These are phyloP conservation scores for Candida neerlandica DNA, from an alignment of 1,139 yeast genomes.

Conservation along the genomic window DNA sequence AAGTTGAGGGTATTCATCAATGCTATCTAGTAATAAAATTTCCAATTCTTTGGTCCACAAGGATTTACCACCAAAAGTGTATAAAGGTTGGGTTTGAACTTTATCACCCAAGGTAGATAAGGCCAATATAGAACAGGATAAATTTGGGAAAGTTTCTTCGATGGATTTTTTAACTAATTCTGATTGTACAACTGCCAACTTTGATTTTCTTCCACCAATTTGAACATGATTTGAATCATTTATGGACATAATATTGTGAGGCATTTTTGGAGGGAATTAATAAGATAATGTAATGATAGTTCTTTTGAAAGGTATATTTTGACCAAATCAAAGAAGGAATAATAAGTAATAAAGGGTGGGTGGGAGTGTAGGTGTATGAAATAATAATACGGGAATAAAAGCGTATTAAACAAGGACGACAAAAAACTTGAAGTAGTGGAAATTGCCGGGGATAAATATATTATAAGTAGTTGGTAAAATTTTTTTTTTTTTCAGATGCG, in stretches of 20 bases:
- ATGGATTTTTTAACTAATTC: slow-evolving; percentile 69
- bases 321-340: not conserved
- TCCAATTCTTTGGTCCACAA: slow-evolving; percentile 97
- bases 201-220: slow-evolving; percentile 89
- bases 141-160: slow-evolving; percentile 59
- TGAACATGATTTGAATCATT: slow-evolving; percentile 31
- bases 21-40: slow-evolving; percentile 62
- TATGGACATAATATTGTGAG: slow-evolving; percentile 18
- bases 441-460: slow-evolving; percentile 1
- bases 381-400: not conserved
- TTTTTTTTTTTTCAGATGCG: not conserved
- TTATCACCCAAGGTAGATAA: slow-evolving; percentile 89
- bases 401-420: not conserved
- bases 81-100: slow-evolving; percentile 80
- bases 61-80: slow-evolving; percentile 94
- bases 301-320: too few species aligned
- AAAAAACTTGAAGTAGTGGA: not conserved
- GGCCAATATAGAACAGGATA: slow-evolving; percentile 69
- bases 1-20: slow-evolving; percentile 67
- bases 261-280: slow-evolving; percentile 12
- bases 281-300: too few species aligned
- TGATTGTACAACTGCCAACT: slow-evolving; percentile 84
- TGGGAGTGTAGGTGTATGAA: not conserved
- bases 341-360: not conserved
- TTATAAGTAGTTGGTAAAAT: not conserved